These are phyloP conservation scores for Nakazawaea peltata DNA, from an alignment of 805 yeast genomes.

Conservation along the genomic window DNA sequence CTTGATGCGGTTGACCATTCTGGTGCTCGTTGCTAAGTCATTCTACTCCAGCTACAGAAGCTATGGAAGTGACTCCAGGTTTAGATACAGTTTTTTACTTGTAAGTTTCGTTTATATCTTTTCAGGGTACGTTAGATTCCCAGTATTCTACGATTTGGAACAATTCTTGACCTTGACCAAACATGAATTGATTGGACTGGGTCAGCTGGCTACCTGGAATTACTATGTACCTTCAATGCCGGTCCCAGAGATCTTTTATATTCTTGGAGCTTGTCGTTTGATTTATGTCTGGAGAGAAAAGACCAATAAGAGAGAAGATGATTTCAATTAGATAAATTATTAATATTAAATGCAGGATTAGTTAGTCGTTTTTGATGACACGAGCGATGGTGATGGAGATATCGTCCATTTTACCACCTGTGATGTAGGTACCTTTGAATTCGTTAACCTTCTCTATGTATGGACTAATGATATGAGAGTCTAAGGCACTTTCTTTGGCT, in stretches of 20 bases:
- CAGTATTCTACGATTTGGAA: constrained; percentile 1
- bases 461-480: constrained; percentile 44
- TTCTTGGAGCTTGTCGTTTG: constrained; percentile 3
- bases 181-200: constrained; percentile 4
- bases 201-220: no score
- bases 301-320: not conserved
- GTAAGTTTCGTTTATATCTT: constrained; percentile 1
- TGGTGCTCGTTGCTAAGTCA: not conserved
- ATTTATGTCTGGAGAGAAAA: constrained; percentile 8
- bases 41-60: not conserved
- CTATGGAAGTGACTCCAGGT: not conserved
- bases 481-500: constrained; percentile 43
- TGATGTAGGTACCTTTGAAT: constrained; percentile 27
- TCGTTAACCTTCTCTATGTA: constrained; percentile 43
- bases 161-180: not conserved
- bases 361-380: constrained; percentile 19
- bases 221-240: not conserved
- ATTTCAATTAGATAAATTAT: not conserved
- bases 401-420: constrained; percentile 50
- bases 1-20: not conserved
- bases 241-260: constrained; percentile 4
- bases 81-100: constrained; percentile 4
- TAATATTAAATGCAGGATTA: not conserved
- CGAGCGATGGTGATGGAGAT: constrained; percentile 42
- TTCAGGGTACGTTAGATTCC: constrained; percentile 8